A percentile compares a stretch with the other conserved stretches of the same genome.
These are phyloP conservation scores for Solanum gandarillasii DNA, from an alignment of 257 asterid species.

Conservation along the genomic window DNA sequence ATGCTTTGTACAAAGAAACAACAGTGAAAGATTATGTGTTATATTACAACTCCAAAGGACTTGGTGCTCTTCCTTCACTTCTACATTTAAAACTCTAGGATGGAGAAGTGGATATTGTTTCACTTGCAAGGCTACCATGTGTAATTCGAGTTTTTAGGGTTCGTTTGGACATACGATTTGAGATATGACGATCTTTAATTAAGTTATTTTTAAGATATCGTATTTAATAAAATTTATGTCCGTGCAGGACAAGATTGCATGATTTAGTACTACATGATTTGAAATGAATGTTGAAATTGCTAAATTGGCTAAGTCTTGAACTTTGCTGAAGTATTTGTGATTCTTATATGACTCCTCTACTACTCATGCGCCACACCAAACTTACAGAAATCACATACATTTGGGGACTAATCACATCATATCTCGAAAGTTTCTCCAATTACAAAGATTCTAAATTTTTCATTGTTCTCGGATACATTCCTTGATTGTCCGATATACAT, in stretches of 20 bases:
- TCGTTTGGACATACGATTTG: neutral
- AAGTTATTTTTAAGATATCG: neutral
- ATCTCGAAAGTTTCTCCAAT: no score
- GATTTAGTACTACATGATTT: neutral
- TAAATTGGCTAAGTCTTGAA: neutral
- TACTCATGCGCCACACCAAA: neutral
- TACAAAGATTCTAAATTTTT: no score
- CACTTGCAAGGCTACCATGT: neutral
- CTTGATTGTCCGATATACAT: no score
- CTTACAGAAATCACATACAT: no score
- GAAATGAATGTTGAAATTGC: neutral
- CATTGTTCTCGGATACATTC: no score
- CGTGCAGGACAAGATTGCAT: neutral
- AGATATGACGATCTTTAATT: neutral
- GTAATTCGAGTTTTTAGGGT: neutral
- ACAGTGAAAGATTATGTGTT: neutral
- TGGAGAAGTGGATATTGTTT: neutral
- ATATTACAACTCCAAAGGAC: neutral
- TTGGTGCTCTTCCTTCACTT: neutral
- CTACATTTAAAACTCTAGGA: neutral
- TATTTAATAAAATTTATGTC: neutral
- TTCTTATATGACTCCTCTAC: neutral
- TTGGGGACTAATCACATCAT: no score
- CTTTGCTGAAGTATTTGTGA: neutral
- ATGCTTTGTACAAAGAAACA: conserved; percentile 33